These are phyloP conservation scores for Sporothrix sp. DNA, from an alignment of 2,329 filamentous ascomycete species.

Conservation along the genomic window DNA sequence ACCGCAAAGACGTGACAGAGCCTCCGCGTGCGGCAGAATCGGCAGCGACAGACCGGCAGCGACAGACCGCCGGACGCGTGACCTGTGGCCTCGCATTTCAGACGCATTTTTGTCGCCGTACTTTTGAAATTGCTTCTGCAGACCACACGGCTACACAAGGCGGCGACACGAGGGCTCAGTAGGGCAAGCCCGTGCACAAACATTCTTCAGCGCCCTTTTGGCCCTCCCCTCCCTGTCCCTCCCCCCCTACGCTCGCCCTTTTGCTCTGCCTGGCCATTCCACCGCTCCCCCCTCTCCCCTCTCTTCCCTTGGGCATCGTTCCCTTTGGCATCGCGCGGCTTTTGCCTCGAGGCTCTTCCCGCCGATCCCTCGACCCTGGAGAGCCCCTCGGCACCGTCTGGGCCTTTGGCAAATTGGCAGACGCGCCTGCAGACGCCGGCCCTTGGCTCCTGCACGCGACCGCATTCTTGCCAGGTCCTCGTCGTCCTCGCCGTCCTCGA, in stretches of 20 bases:
- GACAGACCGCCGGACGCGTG: constrained; percentile 8
- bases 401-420: constrained; percentile 6
- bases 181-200: constrained; percentile 1
- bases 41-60: background rate
- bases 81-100: constrained; percentile 1
- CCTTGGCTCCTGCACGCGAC: constrained; percentile 4
- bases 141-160: background rate
- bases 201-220: constrained; percentile 7
- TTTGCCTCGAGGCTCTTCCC: background rate
- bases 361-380: constrained; percentile 8
- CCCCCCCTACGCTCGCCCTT: background rate
- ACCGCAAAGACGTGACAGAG: no score
- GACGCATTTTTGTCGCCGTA: constrained; percentile 6
- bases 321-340: no score
- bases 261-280: background rate
- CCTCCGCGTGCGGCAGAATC: no score
- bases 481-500: background rate
- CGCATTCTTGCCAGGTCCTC: constrained; percentile 11
- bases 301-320: no score
- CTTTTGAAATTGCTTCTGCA: constrained; percentile 10
- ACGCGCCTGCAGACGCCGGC: constrained; percentile 4
- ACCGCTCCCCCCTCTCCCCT: background rate
- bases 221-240: background rate
- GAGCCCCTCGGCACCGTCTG: no score
- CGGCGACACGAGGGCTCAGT: constrained; percentile 5